Evolutionary conservation across 2,329 filamentous ascomycete species (phyloP).

Genomic region (Fusarium udum): DNA sequence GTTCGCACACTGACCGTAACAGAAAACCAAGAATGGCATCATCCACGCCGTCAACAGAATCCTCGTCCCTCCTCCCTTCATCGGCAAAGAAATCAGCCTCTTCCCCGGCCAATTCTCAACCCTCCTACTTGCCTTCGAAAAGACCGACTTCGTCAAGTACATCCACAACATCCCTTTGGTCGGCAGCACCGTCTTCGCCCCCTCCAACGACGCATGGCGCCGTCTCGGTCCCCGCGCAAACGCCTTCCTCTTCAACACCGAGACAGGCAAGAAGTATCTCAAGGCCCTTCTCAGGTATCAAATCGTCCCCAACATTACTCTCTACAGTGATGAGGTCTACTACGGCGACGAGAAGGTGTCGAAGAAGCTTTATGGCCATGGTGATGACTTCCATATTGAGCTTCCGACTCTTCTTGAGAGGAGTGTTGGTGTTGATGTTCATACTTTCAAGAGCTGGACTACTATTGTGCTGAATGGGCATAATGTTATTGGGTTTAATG

Average conservation of each 20-base stretch:
- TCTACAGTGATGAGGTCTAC: constrained; percentile 88
- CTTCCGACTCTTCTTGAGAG: constrained; percentile 76
- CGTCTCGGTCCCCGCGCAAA: constrained; percentile 78
- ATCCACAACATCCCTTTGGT: constrained; percentile 62
- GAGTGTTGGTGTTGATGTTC: constrained; percentile 76
- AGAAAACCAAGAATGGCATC: constrained; percentile 81
- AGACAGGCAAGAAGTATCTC: constrained; percentile 77
- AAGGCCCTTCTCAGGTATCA: constrained; percentile 83
- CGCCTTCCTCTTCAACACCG: constrained; percentile 82
- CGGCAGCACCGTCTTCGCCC: constrained; percentile 83
- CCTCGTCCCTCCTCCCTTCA: constrained; percentile 77
- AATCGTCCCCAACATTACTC: constrained; percentile 74
- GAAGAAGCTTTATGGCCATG: constrained; percentile 36
- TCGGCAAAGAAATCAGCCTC: constrained; percentile 64
- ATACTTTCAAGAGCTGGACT: constrained; percentile 72
- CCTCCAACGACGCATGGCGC: constrained; percentile 81
- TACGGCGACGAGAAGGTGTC: constrained; percentile 41
- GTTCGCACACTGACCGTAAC: neutral
- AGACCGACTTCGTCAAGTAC: constrained; percentile 74
- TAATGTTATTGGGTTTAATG: constrained; percentile 70
- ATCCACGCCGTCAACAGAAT: constrained; percentile 80
- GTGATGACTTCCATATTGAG: constrained; percentile 66
- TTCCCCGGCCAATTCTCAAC: constrained; percentile 83
- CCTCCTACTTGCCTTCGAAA: constrained; percentile 75
- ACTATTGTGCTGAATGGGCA: constrained; percentile 81